Evolutionary conservation across 495 filamentous ascomycete genomes (phyloP), one percentile per base, ranked within the genome.

Genomic region (Annulohypoxylon bovei): DNA sequence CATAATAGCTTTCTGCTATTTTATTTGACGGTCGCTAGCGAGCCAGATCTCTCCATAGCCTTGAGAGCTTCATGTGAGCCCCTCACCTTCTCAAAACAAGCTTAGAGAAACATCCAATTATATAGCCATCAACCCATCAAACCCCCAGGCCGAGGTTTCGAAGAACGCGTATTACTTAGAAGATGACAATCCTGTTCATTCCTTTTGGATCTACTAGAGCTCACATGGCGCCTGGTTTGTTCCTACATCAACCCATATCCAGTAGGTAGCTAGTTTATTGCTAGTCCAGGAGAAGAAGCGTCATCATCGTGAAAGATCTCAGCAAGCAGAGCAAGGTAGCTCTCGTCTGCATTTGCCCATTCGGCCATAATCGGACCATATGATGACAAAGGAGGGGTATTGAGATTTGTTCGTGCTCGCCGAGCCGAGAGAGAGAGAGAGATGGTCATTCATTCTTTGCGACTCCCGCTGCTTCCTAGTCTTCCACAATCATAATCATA

Each of bases 21-120:
- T 72, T 75, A 77, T 77, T 77, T 72, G 75, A 75, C 65, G 52
- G 42, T 62, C 68, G 40, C 58, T 68, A 70, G 72, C 67, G 72
- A 68, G 69, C 65, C 67, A 70, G 68, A 73, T 67, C 71, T 70
- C 71, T 67, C 35, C 25, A 62, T 44, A 54, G 30, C 62, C 62
- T 65, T 33, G 46, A 68, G 30, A 64, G 50, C 70, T 70, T 70
- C 68, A 30, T 64, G 40, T 59, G 40, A 68, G 66, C 75, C 71
- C 75, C 71, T 74, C 73, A 71, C 58, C 61, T 69, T 33, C 23
- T 50, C 33, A 50, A 74, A 71, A 32, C 32, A 50, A 61, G 66
- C 49, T 66, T 46, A 46, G 40, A 70, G 70, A 70, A 64, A 66
- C 70, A 65, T 70, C 75, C 67, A 75, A 56, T 75, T 67, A 75